These are phyloP conservation scores for Collariella sp. DNA, from an alignment of 495 filamentous ascomycete species.

Conservation along the genomic window DNA sequence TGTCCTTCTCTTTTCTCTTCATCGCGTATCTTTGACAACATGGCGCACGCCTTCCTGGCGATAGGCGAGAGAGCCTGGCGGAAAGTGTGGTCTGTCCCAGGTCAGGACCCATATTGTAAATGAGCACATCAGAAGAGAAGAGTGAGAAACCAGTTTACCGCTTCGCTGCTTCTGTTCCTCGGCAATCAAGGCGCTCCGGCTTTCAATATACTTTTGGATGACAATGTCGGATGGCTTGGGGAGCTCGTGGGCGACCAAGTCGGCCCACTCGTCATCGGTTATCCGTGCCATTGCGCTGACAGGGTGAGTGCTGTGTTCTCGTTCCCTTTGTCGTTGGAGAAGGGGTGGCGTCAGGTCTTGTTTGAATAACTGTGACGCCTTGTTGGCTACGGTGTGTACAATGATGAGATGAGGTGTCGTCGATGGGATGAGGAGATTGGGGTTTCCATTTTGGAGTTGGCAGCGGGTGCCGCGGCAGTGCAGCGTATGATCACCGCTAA, in stretches of 20 bases:
- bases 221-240: constrained; percentile 56
- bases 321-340: neutral
- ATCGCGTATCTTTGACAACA: constrained; percentile 67
- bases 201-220: constrained; percentile 67
- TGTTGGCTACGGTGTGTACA: no score
- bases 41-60: constrained; percentile 63
- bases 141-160: constrained; percentile 39
- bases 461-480: no score
- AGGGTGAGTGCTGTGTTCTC: neutral
- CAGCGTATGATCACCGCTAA: no score
- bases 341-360: no score
- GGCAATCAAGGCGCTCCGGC: constrained; percentile 66
- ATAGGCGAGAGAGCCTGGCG: constrained; percentile 16
- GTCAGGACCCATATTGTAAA: neutral
- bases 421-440: no score
- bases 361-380: no score
- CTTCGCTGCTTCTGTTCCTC: constrained; percentile 77
- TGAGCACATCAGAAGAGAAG: neutral
- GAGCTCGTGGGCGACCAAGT: constrained; percentile 42
- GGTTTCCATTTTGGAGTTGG: no score
- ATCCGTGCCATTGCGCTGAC: constrained; percentile 14
- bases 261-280: constrained; percentile 48
- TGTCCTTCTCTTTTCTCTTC: constrained; percentile 53
- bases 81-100: constrained; percentile 48
- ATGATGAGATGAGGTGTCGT: no score